Evolutionary conservation across 1,284 basidiomycete genomes (phyloP), one percentile per base, ranked within the genome.

Genomic region (Cyathus olla): DNA sequence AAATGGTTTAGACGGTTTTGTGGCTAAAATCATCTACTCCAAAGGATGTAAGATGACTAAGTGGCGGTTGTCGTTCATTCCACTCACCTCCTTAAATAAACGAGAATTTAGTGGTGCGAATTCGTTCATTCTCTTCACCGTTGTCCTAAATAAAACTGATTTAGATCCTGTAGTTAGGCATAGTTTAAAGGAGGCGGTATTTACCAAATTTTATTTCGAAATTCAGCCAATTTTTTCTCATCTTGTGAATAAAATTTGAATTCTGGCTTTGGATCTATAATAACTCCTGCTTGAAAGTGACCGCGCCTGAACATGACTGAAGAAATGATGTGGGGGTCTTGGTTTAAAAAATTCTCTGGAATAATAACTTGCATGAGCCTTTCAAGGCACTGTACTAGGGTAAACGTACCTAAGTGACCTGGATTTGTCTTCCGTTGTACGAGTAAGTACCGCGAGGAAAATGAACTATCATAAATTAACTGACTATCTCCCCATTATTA

Each of bases 401-500:
- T 5, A 46, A 46, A 19, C 6, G 5, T 46, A 46, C 44, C 44
- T 19, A 46, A 46, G 6, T 6, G 44, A n/a, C 44, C 44, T 9
- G 44, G 44, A 46, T 46, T 46, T 21, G 44, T 46, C 44, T 46
- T 8, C 5, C 8, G 5, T 19, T 6, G 19, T 46, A 9, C 19
- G 6, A 46, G 24, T 46, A 46, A 21, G 44, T 19, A 6, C 19
- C 19, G 6, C 8, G 19, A 24, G 24, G 6, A 8, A 46, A 5
- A 24, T 8, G 19, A 21, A 19, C 5, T 46, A 24, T 8, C 6
- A 46, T 13, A 13, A 35, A n/a, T n/a, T n/a, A 8, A 46, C 57
- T 21, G 27, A 80, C 80, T 76, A 84, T 84, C 64, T 85, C 82
- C 10, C 83, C 83, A 5, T 76, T 83, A 27, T 68, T 77, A 37